Percentiles rank a stretch among this genome's conserved stretches.
phyloP scores from a whole-genome alignment of 306 rosid species.

The Rubus idaeus region DNA sequence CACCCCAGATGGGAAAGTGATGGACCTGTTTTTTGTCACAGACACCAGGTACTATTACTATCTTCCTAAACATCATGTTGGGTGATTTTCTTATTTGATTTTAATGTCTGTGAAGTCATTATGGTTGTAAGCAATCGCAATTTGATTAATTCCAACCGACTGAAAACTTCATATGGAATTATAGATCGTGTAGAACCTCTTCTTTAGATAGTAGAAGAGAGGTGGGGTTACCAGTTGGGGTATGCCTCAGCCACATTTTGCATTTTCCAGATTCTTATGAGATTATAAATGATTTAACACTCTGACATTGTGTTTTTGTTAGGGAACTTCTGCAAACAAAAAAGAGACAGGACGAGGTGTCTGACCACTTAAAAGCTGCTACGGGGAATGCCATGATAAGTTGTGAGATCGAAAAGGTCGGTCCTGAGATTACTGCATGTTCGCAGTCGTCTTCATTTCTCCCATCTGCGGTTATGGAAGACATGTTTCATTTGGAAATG shows the following conservation, averaged over 20 bases:
- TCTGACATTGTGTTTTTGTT: conserved; percentile 22
- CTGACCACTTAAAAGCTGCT: conserved; percentile 38
- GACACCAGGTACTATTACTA: conserved; percentile 64
- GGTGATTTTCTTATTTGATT: conserved; percentile 5
- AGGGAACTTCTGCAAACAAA: conserved; percentile 83
- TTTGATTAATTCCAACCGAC: background rate
- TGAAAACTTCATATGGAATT: background rate
- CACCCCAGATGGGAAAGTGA: conserved; percentile 92
- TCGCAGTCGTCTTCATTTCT: conserved; percentile 68
- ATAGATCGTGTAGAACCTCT: background rate
- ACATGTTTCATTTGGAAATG: conserved; percentile 43
- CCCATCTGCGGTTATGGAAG: conserved; percentile 65
- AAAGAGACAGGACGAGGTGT: conserved; percentile 69
- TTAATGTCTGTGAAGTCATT: background rate
- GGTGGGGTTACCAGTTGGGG: background rate
- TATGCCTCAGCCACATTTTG: background rate
- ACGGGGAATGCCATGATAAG: conserved; percentile 55
- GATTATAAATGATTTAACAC: background rate
- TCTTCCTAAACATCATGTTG: conserved; percentile 17
- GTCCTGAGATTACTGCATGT: conserved; percentile 57
- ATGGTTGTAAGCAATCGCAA: background rate
- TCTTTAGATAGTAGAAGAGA: background rate
- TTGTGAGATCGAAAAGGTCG: conserved; percentile 71
- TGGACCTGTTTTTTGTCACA: conserved; percentile 90
- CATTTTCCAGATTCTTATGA: background rate